A percentile compares a stretch with the other conserved stretches of the same genome.
These are phyloP conservation scores for Fusarium sarcochroum DNA, from an alignment of 2,329 filamentous ascomycete genomes.

Conservation along the genomic window DNA sequence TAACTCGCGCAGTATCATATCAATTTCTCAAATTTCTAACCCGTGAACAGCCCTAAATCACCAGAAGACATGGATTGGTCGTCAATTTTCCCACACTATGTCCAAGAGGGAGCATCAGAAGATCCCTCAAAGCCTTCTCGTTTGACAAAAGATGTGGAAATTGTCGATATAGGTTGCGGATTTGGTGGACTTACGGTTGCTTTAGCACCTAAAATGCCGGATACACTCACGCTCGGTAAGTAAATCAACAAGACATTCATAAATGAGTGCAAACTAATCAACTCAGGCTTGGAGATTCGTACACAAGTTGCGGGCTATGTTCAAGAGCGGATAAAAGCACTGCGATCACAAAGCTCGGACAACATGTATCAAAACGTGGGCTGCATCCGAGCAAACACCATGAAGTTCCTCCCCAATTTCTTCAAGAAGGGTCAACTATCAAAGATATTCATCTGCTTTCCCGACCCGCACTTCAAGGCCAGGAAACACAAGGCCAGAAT, in stretches of 20 bases:
- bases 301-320: constrained; percentile 92
- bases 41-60: constrained; percentile 74
- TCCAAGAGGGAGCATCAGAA: constrained; percentile 58
- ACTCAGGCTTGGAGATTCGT: constrained; percentile 88
- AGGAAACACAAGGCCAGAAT: constrained; percentile 98
- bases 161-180: constrained; percentile 97
- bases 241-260: constrained; percentile 15
- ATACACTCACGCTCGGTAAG: constrained; percentile 85
- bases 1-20: constrained; percentile 14
- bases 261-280: constrained; percentile 8
- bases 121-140: constrained; percentile 46
- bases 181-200: constrained; percentile 94
- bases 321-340: constrained; percentile 85
- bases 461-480: constrained; percentile 97
- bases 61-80: constrained; percentile 95
- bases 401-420: constrained; percentile 99
- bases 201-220: constrained; percentile 83
- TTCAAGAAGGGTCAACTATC: constrained; percentile 84
- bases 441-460: constrained; percentile 98
- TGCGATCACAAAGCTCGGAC: constrained; percentile 75
- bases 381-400: constrained; percentile 92
- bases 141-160: constrained; percentile 78
- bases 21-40: constrained; percentile 28
- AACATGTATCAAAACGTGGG: constrained; percentile 85
- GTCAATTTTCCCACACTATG: constrained; percentile 82